A percentile compares a stretch with the other conserved stretches of the same genome.
Conservation (phyloP, 345 rosid species). For the Bruguiera sexangula region DNA sequence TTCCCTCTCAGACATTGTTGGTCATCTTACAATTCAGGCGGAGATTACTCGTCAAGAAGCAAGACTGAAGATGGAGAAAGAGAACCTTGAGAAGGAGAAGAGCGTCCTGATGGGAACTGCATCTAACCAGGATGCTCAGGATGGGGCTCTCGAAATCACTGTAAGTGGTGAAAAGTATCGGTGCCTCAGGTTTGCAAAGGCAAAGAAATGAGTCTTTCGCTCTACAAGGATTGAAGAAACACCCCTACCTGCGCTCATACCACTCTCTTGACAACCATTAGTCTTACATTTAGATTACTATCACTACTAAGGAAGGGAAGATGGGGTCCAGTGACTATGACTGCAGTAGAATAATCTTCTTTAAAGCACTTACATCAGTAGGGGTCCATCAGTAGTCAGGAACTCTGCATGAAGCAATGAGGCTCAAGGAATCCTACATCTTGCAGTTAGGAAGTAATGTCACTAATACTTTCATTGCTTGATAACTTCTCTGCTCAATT, state of each 20-base stretch:
- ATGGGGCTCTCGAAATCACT: conserved; percentile 93
- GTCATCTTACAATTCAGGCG: conserved; percentile 38
- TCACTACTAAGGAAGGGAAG: no score
- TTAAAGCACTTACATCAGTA: no score
- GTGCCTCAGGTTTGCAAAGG: conserved; percentile 90
- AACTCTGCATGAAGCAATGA: no score
- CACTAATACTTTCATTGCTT: no score
- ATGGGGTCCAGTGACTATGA: no score
- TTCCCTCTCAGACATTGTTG: no score
- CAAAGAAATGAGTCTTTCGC: conserved; percentile 59
- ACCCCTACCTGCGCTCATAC: not conserved
- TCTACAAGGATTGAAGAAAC: not conserved
- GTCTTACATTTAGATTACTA: not conserved
- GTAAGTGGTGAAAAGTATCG: conserved; percentile 95
- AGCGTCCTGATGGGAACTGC: conserved; percentile 98
- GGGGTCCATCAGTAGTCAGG: no score
- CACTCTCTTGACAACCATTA: not conserved
- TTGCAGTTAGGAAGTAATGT: no score
- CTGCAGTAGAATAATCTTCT: no score
- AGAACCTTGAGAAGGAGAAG: conserved; percentile 94
- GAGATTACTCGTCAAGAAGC: conserved; percentile 93
- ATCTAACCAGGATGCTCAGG: conserved; percentile 91
- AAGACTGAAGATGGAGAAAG: conserved; percentile 91
- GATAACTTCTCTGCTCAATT: no score
- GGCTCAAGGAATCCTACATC: no score